Evolutionary conservation across 2,329 filamentous ascomycete genomes (phyloP).

Genomic region (Fusarium avenaceum): DNA sequence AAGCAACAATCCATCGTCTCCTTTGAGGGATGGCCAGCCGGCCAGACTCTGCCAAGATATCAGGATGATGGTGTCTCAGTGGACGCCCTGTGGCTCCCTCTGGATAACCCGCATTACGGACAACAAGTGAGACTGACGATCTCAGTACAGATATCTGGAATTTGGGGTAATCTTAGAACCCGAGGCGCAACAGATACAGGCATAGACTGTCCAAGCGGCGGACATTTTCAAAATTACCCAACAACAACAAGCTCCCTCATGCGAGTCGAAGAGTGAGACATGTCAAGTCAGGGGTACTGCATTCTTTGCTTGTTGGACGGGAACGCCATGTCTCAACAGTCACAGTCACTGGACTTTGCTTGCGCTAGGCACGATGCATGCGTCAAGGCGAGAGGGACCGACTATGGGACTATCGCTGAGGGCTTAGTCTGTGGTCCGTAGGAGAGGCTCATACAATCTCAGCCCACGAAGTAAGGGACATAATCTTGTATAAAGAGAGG

Average conservation of each 20-base stretch:
- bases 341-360: constrained; percentile 10
- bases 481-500: constrained; percentile 50
- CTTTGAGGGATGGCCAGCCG: constrained; percentile 32
- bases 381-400: constrained; percentile 21
- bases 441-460: constrained; percentile 25
- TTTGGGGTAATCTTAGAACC: constrained; percentile 39
- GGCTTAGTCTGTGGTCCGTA: constrained; percentile 24
- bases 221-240: constrained; percentile 28
- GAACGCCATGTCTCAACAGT: constrained; percentile 47
- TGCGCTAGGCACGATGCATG: constrained; percentile 34
- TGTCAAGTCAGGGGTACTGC: constrained; percentile 31
- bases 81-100: constrained; percentile 7
- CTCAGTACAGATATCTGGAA: constrained; percentile 34
- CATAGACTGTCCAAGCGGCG: constrained; percentile 2
- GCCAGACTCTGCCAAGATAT: constrained; percentile 13
- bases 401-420: constrained; percentile 14
- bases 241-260: constrained; percentile 10
- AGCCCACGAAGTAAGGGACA: constrained; percentile 9
- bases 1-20: not conserved
- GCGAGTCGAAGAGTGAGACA: constrained; percentile 43
- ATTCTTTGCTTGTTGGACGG: constrained; percentile 42
- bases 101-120: not conserved
- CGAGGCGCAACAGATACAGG: constrained; percentile 10
- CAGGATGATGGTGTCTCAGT: constrained; percentile 30
- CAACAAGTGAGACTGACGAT: constrained; percentile 3